These are phyloP conservation scores for Fusarium solani-melongenae DNA, from an alignment of 2,329 filamentous ascomycete genomes.

Conservation along the genomic window DNA sequence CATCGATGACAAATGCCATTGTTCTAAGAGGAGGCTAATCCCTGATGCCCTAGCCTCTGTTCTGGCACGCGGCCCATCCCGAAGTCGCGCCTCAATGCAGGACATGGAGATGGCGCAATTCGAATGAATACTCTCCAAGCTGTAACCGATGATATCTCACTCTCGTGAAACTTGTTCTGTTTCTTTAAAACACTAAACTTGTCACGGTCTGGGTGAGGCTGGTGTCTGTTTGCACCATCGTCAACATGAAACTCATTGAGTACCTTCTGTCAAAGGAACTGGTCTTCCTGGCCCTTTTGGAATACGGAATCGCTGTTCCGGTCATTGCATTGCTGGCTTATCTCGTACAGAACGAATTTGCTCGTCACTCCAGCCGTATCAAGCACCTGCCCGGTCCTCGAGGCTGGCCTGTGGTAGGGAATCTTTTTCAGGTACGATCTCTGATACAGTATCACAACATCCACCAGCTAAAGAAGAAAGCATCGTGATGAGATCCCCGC, in stretches of 20 bases:
- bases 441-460: background rate
- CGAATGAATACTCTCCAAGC: background rate
- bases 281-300: background rate
- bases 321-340: background rate
- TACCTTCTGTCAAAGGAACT: background rate
- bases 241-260: background rate
- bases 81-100: background rate
- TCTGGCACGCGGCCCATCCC: background rate
- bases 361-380: background rate
- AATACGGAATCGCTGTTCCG: background rate
- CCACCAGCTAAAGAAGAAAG: background rate
- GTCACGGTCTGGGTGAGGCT: background rate
- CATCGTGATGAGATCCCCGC: constrained; percentile 15
- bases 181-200: background rate
- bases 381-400: constrained; percentile 3
- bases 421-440: constrained; percentile 12
- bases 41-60: background rate
- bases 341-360: background rate
- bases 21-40: background rate
- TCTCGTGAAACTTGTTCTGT: background rate
- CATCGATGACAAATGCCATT: background rate
- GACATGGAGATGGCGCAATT: background rate
- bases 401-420: constrained; percentile 15
- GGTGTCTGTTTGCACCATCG: background rate
- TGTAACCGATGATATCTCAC: background rate